Evolutionary conservation across 257 asterid genomes (phyloP), one percentile per base, ranked within the genome.

Genomic region (Cynanchum wilfordii): DNA sequence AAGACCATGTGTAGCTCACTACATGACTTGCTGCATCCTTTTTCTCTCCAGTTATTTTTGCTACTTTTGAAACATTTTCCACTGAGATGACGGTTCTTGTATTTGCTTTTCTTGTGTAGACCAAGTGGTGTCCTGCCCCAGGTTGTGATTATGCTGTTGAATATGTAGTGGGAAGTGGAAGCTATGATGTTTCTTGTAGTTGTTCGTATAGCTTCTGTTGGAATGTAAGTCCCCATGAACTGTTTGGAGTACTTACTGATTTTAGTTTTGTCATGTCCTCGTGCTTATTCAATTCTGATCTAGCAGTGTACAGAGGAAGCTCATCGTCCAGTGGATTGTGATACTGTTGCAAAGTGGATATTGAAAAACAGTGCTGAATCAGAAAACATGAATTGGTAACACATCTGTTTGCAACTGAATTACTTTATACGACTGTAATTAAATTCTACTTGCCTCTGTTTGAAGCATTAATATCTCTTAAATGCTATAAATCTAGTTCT

Each of bases 41-140:
- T 67, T 66, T 0, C 49, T 62, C 68, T 27, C n/a, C 24, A 11
- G 66, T 58, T 20, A 59, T 75, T 29, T 42, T 17, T 75, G 52
- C 13, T 9, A 11, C 27, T 51, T 56, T 19, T 38, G 33, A 20
- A 59, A 57, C 47, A 29, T 76, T 70, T 33, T 49, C 36, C 44
- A 16, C 45, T 67, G 64, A 65, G 45, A 42, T 75, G 38, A 68
- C 22, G 64, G 49, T 24, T 44, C 63, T 67, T 57, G 54, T 15
- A 5, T 45, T 70, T 6, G 24, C 57, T 17, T 73, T 58, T 62
- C 60, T 56, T 73, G 73, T 79, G 69, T 90, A 95, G 99, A 89
- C 96, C 66, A 95, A 95, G 81, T 95, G 99, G 99, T 95, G 99
- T 72, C 99, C 99, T 80, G 89, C 91, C 62, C 99, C 99, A 66